Evolutionary conservation across 2,329 filamentous ascomycete genomes (phyloP), one percentile per base, ranked within the genome.

Genomic region (Fusarium palustre): DNA sequence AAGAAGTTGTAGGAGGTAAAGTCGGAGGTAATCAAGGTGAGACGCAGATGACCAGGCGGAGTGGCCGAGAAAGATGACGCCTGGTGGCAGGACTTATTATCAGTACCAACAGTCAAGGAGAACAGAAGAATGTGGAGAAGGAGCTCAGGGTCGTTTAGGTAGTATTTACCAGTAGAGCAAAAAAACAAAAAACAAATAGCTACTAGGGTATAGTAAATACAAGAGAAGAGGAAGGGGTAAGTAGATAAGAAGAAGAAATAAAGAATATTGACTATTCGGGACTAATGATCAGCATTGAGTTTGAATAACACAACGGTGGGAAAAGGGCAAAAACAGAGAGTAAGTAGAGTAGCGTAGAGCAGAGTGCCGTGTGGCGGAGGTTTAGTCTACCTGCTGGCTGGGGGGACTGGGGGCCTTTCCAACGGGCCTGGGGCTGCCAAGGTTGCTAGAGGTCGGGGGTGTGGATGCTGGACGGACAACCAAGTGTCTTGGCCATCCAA

Each of bases 381-480:
- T 50, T 50, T 28, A 39, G 48, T 25, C 11, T 33, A 33, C 31
- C 31, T 33, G 7, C 31, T 33, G 7, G 13, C 31, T 66, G 39
- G 31, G 34, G 49, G 65, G 34, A 42, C 36, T 53, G 31, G 34
- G 31, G 13, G 8, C 36, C 12, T 57, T 53, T 58, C 36, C 42
- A 56, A 60, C 62, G 42, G 48, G 55, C 34, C 39, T 22, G 36
- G 36, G 31, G 36, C 28, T 42, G 66, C 66, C 66, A 69, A 69
- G 61, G 31, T 52, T 46, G 46, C 41, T 47, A 54, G 41, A 54
- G 64, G 57, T 54, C 47, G 61, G 66, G 66, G 66, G 39, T 50
- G 66, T 67, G 66, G 66, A 54, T 69, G 66, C 66, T 69, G 34
- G 50, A 48, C 33, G 30, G 61, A 47, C 66, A 67, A 67, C 66